phyloP scores from a whole-genome alignment of 1,284 basidiomycete species.

The Apiotrichum siamense region DNA sequence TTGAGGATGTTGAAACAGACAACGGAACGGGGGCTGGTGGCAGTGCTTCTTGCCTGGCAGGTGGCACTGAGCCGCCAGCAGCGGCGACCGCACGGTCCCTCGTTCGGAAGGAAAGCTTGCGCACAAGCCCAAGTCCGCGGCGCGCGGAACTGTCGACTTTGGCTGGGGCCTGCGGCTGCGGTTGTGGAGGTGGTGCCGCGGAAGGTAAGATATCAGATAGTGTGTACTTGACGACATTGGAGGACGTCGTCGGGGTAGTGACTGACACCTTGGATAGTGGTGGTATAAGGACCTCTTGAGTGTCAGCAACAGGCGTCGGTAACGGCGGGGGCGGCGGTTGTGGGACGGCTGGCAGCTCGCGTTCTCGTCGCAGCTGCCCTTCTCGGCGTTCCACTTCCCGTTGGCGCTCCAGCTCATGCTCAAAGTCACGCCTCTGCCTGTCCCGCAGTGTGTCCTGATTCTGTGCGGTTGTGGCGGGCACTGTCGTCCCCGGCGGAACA shows the following conservation, averaged over 20 bases:
- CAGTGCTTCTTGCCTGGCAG: no score
- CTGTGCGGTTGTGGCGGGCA: background rate
- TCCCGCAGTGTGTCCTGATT: no score
- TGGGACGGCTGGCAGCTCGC: background rate
- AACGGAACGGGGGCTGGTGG: background rate
- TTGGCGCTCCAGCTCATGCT: background rate
- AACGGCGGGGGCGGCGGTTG: background rate
- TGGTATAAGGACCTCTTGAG: background rate
- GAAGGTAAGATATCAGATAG: background rate
- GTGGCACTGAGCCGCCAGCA: background rate
- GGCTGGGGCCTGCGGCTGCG: background rate
- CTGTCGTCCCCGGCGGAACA: background rate
- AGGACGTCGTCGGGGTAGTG: background rate
- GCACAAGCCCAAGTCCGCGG: conserved; percentile 8
- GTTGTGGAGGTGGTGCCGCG: background rate
- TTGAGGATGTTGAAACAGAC: background rate
- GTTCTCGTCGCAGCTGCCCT: no score
- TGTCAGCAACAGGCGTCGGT: background rate
- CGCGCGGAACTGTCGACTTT: background rate
- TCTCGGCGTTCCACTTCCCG: background rate
- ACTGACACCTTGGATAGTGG: background rate
- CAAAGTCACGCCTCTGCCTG: background rate
- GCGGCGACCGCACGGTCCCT: background rate
- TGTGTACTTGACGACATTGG: no score
- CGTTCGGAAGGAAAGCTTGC: conserved; percentile 10